These are phyloP conservation scores for Cytospora piceicola DNA, from an alignment of 2,329 filamentous ascomycete genomes.

Conservation along the genomic window DNA sequence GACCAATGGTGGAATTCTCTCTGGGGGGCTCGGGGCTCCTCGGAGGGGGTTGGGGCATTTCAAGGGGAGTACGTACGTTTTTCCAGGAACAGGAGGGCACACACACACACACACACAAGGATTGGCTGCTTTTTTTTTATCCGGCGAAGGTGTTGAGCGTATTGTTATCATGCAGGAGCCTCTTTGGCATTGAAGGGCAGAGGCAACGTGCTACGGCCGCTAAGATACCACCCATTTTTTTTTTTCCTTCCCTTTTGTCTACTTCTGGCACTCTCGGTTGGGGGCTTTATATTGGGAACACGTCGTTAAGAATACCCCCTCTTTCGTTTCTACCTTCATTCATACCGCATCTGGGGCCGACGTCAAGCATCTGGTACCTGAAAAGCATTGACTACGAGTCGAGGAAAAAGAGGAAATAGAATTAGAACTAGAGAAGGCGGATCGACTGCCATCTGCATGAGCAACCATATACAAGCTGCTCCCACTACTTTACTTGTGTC, in stretches of 20 bases:
- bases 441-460: background rate
- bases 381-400: background rate
- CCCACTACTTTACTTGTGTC: background rate
- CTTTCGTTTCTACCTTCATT: conserved; percentile 10
- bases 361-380: background rate
- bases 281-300: conserved; percentile 16
- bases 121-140: conserved; percentile 10
- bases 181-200: conserved; percentile 8
- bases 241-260: conserved; percentile 16
- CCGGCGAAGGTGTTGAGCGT: conserved; percentile 19
- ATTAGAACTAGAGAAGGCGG: background rate
- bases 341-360: background rate
- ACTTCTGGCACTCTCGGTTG: conserved; percentile 3
- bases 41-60: conserved; percentile 1
- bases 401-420: background rate
- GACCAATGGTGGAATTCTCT: conserved; percentile 23
- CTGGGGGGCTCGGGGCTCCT: background rate
- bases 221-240: conserved; percentile 30
- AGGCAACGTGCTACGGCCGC: conserved; percentile 16
- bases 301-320: conserved; percentile 24
- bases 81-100: conserved; percentile 6
- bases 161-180: conserved; percentile 3
- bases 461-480: background rate
- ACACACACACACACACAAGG: too few species aligned
- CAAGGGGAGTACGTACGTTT: background rate